Base-by-base conservation (phyloP, 2,329 filamentous ascomycete species). In the Talaromyces verruculosus region DNA sequence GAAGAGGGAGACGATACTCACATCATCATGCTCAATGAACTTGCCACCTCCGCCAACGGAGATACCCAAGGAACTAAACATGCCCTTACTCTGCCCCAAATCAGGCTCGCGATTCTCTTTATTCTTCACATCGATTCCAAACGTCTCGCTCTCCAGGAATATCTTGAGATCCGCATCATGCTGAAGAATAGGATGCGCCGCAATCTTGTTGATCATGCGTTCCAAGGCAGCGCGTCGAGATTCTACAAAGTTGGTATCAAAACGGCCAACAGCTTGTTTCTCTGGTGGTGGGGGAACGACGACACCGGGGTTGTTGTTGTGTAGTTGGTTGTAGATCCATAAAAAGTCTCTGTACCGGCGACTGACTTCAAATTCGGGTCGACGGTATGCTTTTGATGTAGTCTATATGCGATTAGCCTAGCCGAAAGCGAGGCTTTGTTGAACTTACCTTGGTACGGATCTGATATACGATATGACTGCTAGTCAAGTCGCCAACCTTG, bases 21-120 rank as follows among this genome's bases (percentile, higher is more conserved):
- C 90, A 80, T 99, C 95, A 76, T 99, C 95, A 75, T 98, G 95
- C 79, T 99, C 95, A 45, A 99, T 88, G 80, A 99, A 99, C 78
- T 99, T 99, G 67, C 84, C 84, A 63, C 88, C 85, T 66, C 88
- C 86, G 35, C 93, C 91, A 30, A 94, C 88, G 68, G 85, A 91
- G 68, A 95, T 85, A 25, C 92, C 92, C 63, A 97, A 85, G 17
- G 89, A 91, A 72, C 93, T 92, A 72, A 98, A 87, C 82, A 98
- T 90, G 63, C 95, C 93, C 80, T 98, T 98, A 81, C 89, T 96
- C 80, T 98, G 95, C 49, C 88, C 88, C 3, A 96, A 84, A 63
- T 92, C 88, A 1, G 92, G 91, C 67, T 97, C 93, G 73, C 92
- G 90, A 64, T 94, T 89, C 78, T 98, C 94, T 79, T 97, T 97